Conservation (phyloP, 768 basidiomycete species). For the Austroboletus eburneus region DNA sequence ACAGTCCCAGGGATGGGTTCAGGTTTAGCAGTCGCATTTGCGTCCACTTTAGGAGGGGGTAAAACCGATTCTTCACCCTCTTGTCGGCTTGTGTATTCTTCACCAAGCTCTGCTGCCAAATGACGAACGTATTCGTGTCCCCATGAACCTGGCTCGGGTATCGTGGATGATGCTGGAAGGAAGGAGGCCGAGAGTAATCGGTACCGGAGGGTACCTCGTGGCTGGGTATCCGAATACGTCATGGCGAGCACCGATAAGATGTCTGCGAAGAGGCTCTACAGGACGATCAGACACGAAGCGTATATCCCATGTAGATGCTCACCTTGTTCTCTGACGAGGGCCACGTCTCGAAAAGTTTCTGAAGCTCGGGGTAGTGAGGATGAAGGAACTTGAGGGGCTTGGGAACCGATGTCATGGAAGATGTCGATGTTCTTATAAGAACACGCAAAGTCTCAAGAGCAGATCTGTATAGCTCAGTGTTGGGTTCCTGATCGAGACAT, state of each 20-base stretch:
- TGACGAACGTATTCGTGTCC: constrained; percentile 99
- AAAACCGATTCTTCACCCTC: constrained; percentile 40
- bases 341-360: constrained; percentile 82
- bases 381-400: constrained; percentile 98
- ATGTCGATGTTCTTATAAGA: constrained; percentile 92
- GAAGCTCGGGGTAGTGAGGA: constrained; percentile 86
- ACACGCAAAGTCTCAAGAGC: constrained; percentile 92
- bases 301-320: background rate
- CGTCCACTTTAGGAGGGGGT: constrained; percentile 23
- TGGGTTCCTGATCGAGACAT: constrained; percentile 64
- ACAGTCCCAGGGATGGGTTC: constrained; percentile 48
- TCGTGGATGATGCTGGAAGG: constrained; percentile 58
- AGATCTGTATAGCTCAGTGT: constrained; percentile 78
- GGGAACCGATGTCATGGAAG: constrained; percentile 98
- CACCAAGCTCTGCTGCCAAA: constrained; percentile 92
- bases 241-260: constrained; percentile 98
- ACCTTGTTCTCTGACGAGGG: constrained; percentile 68
- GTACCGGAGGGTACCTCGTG: constrained; percentile 92
- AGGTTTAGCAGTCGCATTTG: constrained; percentile 26
- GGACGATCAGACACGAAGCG: background rate
- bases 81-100: constrained; percentile 79
- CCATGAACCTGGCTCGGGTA: constrained; percentile 93
- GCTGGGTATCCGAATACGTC: constrained; percentile 98
- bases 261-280: constrained; percentile 88
- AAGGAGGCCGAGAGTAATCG: constrained; percentile 77